A percentile compares a stretch with the other conserved stretches of the same genome.
Evolutionary conservation across 1,284 basidiomycete species (phyloP).

Genomic region (Bjerkandera adusta): DNA sequence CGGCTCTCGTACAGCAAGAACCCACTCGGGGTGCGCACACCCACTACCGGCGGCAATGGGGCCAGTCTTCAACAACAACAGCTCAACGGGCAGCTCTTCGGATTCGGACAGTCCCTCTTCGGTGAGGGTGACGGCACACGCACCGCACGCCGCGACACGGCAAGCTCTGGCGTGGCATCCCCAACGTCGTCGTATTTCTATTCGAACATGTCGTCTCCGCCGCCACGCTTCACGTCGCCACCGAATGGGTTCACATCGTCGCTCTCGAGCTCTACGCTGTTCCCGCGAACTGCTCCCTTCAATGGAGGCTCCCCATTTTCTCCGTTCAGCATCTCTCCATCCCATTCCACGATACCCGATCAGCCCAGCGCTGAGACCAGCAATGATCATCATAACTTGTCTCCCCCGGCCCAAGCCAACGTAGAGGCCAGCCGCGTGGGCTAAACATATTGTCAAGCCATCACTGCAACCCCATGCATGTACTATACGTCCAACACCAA

Average conservation of each 20-base stretch:
- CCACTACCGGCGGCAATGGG: conserved; percentile 56
- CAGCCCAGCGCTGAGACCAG: conserved; percentile 43
- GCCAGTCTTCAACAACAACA: conserved; percentile 54
- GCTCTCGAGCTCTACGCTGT: conserved; percentile 33
- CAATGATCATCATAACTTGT: conserved; percentile 40
- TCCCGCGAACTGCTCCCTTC: conserved; percentile 31
- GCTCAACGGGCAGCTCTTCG: conserved; percentile 29
- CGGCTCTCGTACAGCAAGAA: conserved; percentile 97
- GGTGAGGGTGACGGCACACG: conserved; percentile 34
- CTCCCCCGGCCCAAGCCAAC: conserved; percentile 48
- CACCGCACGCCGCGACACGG: conserved; percentile 27
- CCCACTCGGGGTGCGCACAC: conserved; percentile 82
- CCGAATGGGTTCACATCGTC: conserved; percentile 34
- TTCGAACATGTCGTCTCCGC: conserved; percentile 58
- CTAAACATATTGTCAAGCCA: conserved; percentile 29
- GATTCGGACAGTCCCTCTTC: conserved; percentile 25
- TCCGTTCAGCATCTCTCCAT: conserved; percentile 56
- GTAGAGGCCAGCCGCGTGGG: conserved; percentile 53
- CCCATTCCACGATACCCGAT: conserved; percentile 64
- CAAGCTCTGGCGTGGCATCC: conserved; percentile 37
- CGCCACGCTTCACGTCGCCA: conserved; percentile 36
- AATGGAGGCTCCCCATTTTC: conserved; percentile 47
- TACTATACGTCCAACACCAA: conserved; percentile 22
- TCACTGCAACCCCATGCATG: conserved; percentile 13
- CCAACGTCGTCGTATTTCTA: conserved; percentile 39